These are phyloP conservation scores for Podosphaera leucotricha DNA, from an alignment of 2,329 filamentous ascomycete species.

Conservation along the genomic window DNA sequence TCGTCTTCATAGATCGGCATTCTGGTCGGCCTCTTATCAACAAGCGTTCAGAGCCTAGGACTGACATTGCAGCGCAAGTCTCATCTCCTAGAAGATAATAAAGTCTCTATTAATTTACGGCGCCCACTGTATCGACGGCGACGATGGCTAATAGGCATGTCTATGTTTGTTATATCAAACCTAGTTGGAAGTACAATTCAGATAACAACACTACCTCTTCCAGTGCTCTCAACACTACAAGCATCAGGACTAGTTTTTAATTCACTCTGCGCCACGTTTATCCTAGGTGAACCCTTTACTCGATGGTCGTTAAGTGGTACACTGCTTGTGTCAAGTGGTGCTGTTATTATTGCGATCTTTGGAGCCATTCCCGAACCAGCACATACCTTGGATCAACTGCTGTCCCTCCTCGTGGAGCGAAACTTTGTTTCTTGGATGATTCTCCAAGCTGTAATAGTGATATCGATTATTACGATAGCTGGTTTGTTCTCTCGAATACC, in stretches of 20 bases:
- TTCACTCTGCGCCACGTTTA: conserved; percentile 83
- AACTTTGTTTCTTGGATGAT: conserved; percentile 81
- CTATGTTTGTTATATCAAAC: conserved; percentile 89
- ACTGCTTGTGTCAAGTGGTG: conserved; percentile 63
- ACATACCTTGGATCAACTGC: conserved; percentile 62
- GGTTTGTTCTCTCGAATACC: conserved; percentile 29
- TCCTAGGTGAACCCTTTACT: conserved; percentile 85
- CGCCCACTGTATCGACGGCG: conserved; percentile 73
- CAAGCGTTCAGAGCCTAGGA: conserved; percentile 82
- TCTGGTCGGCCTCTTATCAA: conserved; percentile 76
- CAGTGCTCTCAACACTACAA: conserved; percentile 84
- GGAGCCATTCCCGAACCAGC: conserved; percentile 84
- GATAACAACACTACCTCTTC: conserved; percentile 84
- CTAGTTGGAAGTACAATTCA: conserved; percentile 88
- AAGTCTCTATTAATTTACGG: conserved; percentile 48
- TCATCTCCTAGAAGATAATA: conserved; percentile 92
- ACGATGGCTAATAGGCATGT: conserved; percentile 93
- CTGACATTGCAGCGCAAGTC: conserved; percentile 94
- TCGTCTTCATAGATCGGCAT: conserved; percentile 49
- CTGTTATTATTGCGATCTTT: conserved; percentile 80
- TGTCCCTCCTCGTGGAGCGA: conserved; percentile 47
- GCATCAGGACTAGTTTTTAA: conserved; percentile 96
- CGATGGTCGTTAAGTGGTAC: conserved; percentile 82
- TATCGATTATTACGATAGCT: conserved; percentile 39
- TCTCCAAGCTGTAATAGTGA: conserved; percentile 49